Base-by-base conservation (phyloP, 495 filamentous ascomycete species). In the Neurospora tetrasperma region DNA sequence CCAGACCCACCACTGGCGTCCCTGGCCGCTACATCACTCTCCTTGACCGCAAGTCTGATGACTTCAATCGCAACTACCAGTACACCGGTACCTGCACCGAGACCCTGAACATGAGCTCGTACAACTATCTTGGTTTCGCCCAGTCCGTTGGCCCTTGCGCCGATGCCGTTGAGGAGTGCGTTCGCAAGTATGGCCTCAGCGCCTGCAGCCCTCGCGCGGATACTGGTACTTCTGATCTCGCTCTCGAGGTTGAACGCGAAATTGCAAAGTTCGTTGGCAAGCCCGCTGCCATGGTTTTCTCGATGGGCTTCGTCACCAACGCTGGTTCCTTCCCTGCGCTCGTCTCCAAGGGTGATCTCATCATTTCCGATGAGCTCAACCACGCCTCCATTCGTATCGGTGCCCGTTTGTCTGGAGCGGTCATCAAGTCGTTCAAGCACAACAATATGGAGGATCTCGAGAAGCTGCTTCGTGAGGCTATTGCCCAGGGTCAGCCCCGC, bases 111-210 rank as follows among this genome's bases (percentile, higher is more conserved):
- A 89, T 99, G 90, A 97, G 94, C 84, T 99, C 96, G 5, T 99
- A 99, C 87, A 99, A 99, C 79, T 99, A 99, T 76, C 92, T 99
- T 8, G 96, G 96, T 39, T 99, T 99, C 79, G 96, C 96, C 72
- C 96, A 99, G 82, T 98, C 96, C 1, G 94, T 97, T 78, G 96
- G 96, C 18, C 95, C 95, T 44, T 98, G 96, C 80, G 96, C 96
- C 39, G 96, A 98, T 82, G 89, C 92, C 35, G 93, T 95, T 7
- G 96, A 98, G 83, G 92, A 94, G 35, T 85, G 86, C 44, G 89
- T 96, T 74, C 90, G 89, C 79, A 93, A 91, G 79, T 94, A 96
- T 75, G 94, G 94, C 41, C 89, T 97, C 76, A 90, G 87, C 77
- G 84, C 90, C 71, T 89, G 88, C 74, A 97, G 94, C 79, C 89